Conservation (phyloP, 441 rosid species). For the Theobroma grandiflorum region DNA sequence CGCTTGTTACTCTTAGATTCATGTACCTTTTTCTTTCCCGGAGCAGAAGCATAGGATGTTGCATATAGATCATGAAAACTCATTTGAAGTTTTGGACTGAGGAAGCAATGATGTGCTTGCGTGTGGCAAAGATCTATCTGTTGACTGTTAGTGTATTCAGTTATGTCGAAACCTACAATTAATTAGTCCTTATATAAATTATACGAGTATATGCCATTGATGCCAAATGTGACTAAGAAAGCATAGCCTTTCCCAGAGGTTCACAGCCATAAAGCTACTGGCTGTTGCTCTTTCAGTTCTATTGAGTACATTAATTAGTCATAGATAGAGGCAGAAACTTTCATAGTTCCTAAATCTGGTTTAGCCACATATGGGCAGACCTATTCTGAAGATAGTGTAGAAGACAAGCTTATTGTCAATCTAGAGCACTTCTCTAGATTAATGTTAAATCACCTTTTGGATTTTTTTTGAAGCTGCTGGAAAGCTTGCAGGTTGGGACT, state of each 20-base stretch:
- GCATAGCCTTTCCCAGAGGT: background rate
- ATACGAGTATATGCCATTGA: background rate
- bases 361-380: background rate
- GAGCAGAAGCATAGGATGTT: background rate
- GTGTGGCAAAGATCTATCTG: background rate
- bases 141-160: background rate
- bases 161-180: background rate
- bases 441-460: background rate
- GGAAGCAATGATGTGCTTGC: background rate
- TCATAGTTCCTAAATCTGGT: background rate
- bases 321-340: background rate
- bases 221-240: background rate
- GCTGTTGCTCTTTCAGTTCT: background rate
- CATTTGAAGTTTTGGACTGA: background rate
- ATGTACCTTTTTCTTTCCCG: background rate
- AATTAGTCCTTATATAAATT: background rate
- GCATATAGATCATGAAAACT: background rate
- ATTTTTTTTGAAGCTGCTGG: background rate
- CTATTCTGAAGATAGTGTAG: background rate
- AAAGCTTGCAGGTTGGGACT: slow-evolving; percentile 56
- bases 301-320: background rate
- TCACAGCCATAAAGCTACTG: background rate
- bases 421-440: background rate
- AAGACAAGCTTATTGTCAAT: background rate
- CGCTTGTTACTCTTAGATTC: background rate